Evolutionary conservation across 805 yeast species (phyloP).

Genomic region (Lipomyces sp.): DNA sequence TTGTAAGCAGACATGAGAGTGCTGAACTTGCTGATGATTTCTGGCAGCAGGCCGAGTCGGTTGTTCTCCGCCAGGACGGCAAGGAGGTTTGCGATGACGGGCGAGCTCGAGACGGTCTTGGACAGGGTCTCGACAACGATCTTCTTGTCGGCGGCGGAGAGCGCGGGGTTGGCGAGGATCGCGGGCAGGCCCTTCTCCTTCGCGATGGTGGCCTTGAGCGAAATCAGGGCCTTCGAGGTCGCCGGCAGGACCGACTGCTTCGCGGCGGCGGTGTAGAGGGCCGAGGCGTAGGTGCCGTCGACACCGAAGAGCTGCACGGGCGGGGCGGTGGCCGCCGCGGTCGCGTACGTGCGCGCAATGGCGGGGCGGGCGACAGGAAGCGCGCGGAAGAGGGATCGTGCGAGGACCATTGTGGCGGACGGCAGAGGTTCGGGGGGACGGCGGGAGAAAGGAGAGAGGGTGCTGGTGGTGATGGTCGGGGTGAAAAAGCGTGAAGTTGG

Average conservation of each 20-base stretch:
- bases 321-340: slow-evolving; percentile 57
- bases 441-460: background rate
- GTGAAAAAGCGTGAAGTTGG: no score
- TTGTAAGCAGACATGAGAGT: slow-evolving; percentile 81
- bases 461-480: background rate
- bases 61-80: slow-evolving; percentile 88
- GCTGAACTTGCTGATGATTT: slow-evolving; percentile 67
- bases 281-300: slow-evolving; percentile 96
- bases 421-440: no score
- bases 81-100: slow-evolving; percentile 72
- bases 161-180: slow-evolving; percentile 76
- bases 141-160: slow-evolving; percentile 70
- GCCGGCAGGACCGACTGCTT: slow-evolving; percentile 73
- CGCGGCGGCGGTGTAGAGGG: slow-evolving; percentile 87
- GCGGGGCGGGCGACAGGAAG: slow-evolving; percentile 18
- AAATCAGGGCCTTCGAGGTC: slow-evolving; percentile 61
- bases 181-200: slow-evolving; percentile 61
- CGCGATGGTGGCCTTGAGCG: slow-evolving; percentile 53
- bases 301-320: slow-evolving; percentile 93
- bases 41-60: slow-evolving; percentile 70
- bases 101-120: slow-evolving; percentile 53
- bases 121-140: slow-evolving; percentile 61
- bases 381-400: slow-evolving; percentile 19
- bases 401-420: slow-evolving; percentile 10
- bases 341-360: slow-evolving; percentile 28